Evolutionary conservation across 2,329 filamentous ascomycete genomes (phyloP).

Genomic region (Cladosporium velox): DNA sequence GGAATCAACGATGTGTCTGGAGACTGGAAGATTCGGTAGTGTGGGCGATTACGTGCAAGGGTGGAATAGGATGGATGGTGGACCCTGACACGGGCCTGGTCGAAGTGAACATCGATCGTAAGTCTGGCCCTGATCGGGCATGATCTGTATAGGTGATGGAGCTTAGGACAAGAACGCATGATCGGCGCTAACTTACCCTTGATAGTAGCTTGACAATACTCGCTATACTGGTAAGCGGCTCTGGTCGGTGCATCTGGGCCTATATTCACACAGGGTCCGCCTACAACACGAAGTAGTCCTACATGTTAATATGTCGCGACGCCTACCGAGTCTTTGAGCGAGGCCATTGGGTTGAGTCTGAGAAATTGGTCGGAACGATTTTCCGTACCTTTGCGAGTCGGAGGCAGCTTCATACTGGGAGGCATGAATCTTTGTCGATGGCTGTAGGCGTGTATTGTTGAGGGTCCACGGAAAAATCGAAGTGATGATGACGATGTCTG

Average conservation of each 20-base stretch:
- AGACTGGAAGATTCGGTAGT: neutral
- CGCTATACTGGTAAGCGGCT: neutral
- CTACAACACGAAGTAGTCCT: neutral
- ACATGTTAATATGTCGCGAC: too few species aligned
- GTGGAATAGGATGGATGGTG: neutral
- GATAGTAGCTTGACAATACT: neutral
- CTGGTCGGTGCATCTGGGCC: neutral
- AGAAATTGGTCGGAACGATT: neutral
- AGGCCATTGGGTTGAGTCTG: too few species aligned
- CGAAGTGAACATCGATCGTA: slow-evolving; percentile 4
- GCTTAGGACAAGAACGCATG: neutral
- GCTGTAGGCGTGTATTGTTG: neutral
- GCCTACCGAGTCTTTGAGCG: too few species aligned
- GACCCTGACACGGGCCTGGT: neutral
- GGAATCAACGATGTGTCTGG: neutral
- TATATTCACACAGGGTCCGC: neutral
- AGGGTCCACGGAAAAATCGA: neutral
- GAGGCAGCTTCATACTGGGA: neutral
- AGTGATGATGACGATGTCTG: neutral
- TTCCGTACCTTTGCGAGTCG: neutral
- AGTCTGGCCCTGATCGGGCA: neutral
- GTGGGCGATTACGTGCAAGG: neutral
- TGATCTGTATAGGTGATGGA: neutral
- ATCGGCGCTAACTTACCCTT: neutral
- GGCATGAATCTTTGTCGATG: neutral